These are phyloP conservation scores for Chloris gayana DNA, from an alignment of 176 grass and related monocot genomes.

Conservation along the genomic window DNA sequence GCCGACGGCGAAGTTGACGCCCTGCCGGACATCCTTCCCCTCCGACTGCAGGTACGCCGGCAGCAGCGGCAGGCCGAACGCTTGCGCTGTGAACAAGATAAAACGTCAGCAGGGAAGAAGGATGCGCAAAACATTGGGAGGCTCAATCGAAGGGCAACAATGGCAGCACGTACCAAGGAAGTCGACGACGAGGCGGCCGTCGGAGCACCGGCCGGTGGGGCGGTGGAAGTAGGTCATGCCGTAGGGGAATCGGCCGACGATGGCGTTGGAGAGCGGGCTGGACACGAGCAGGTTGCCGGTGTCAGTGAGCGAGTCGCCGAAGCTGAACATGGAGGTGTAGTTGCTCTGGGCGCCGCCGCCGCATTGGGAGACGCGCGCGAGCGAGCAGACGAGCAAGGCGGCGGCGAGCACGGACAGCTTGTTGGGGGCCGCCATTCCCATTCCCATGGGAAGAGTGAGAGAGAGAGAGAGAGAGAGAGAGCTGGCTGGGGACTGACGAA, in stretches of 20 bases:
- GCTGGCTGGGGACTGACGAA: not conserved
- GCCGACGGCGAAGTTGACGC: slow-evolving; percentile 83
- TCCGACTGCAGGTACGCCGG: slow-evolving; percentile 60
- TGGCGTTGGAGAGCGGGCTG: slow-evolving; percentile 57
- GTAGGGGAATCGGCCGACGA: slow-evolving; percentile 69
- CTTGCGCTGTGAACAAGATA: slow-evolving; percentile 56
- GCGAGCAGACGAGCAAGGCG: slow-evolving; percentile 44
- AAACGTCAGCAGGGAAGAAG: not conserved
- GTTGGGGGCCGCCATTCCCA: slow-evolving; percentile 52
- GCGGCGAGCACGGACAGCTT: slow-evolving; percentile 33
- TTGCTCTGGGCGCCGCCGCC: slow-evolving; percentile 32
- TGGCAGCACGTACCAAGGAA: slow-evolving; percentile 55
- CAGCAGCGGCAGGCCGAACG: slow-evolving; percentile 76
- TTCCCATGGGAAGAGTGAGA: too few species aligned
- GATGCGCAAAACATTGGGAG: not conserved
- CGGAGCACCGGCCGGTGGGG: slow-evolving; percentile 81
- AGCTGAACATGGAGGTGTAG: slow-evolving; percentile 87
- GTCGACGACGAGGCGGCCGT: slow-evolving; percentile 84
- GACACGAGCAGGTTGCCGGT: slow-evolving; percentile 71
- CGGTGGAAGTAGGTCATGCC: slow-evolving; percentile 94
- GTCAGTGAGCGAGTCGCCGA: slow-evolving; percentile 84
- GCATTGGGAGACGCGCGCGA: slow-evolving; percentile 37
- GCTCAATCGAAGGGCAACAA: not conserved
- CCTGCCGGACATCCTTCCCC: slow-evolving; percentile 50
- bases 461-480: too few species aligned